Percentiles rank a stretch among this genome's conserved stretches.
Conservation (phyloP, 73 alveolate species). For the Durusdinium trenchii region DNA sequence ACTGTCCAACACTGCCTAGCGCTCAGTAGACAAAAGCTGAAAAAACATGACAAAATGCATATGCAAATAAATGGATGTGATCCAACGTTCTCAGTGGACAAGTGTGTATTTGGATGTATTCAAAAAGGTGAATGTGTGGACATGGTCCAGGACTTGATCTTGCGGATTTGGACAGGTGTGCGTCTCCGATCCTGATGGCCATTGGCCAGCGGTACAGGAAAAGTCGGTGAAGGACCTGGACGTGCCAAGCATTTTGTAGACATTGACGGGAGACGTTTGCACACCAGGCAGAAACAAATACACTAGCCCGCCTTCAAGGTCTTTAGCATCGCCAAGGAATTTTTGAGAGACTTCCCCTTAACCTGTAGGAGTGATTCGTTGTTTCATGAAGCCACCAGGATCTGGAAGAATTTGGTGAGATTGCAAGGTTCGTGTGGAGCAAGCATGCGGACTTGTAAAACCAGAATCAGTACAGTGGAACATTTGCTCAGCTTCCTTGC, state of each 20-base stretch:
- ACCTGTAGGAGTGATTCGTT: not conserved
- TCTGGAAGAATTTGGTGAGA: slow-evolving; percentile 82
- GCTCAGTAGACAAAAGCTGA: not conserved
- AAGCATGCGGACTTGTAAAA: not conserved
- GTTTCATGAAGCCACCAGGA: slow-evolving; percentile 11
- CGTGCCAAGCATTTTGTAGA: not conserved
- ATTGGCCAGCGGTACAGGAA: slow-evolving; percentile 89
- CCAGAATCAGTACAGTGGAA: not conserved
- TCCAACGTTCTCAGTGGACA: not conserved
- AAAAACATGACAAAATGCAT: not conserved
- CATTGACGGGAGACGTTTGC: not conserved
- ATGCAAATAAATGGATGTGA: not conserved
- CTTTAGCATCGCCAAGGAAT: no score
- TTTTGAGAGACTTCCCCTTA: not conserved
- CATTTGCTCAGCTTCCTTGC: not conserved
- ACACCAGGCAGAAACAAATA: not conserved
- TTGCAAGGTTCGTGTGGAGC: no score
- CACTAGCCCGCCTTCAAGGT: no score
- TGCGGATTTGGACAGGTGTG: slow-evolving; percentile 50
- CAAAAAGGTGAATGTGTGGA: not conserved
- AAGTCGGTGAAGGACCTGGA: slow-evolving; percentile 66
- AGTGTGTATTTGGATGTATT: not conserved
- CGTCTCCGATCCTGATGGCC: slow-evolving; percentile 92
- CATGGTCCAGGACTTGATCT: no score
- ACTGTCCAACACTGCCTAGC: slow-evolving; percentile 30